phyloP scores from a whole-genome alignment of 495 filamentous ascomycete genomes.

The Xylaria longipes region DNA sequence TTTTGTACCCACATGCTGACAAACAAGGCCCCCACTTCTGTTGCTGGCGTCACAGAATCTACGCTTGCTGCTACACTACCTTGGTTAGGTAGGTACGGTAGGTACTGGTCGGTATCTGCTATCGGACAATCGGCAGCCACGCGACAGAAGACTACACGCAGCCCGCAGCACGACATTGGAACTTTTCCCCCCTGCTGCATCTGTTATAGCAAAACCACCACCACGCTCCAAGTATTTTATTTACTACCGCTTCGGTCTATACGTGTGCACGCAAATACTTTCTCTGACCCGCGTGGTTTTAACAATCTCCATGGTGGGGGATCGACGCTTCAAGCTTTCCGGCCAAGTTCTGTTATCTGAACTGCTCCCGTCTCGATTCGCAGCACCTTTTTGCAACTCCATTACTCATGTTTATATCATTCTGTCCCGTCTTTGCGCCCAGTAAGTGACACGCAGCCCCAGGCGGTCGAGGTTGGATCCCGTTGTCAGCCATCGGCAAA shows the following conservation, averaged over 20 bases:
- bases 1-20: conserved; percentile 17
- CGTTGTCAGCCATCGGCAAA: conserved; percentile 20
- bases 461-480: conserved; percentile 13
- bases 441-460: conserved; percentile 13
- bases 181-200: conserved; percentile 10
- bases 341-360: neutral
- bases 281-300: neutral
- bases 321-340: conserved; percentile 3
- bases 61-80: neutral
- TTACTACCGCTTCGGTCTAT: neutral
- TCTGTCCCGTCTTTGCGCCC: neutral
- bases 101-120: neutral
- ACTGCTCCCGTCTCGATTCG: conserved; percentile 2
- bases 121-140: conserved; percentile 18
- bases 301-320: conserved; percentile 12
- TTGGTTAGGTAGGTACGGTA: neutral
- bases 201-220: conserved; percentile 21
- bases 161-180: conserved; percentile 15
- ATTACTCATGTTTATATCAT: conserved; percentile 14
- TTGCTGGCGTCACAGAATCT: conserved; percentile 18
- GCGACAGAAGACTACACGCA: conserved; percentile 21
- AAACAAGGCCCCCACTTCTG: neutral
- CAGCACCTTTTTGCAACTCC: neutral
- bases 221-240: neutral
- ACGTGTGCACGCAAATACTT: neutral